Base-by-base conservation (phyloP, 192 early-diverging fungal genomes). In the Backusella mclennaniae region DNA sequence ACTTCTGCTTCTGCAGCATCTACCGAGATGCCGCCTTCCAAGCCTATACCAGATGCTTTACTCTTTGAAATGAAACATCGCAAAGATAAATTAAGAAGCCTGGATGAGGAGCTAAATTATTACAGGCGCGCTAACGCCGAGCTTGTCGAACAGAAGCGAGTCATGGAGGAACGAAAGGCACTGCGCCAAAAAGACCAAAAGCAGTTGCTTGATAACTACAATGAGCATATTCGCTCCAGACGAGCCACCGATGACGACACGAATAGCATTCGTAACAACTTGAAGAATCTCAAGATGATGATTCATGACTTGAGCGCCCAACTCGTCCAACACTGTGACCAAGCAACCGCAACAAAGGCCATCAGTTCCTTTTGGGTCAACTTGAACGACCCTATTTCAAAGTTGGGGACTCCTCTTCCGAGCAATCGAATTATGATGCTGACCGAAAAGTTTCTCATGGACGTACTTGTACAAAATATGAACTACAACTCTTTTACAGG, bases 391-490 rank as follows among this genome's bases (percentile, higher is more conserved):
- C 21, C 67, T 53, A 77, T 85, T 80, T 69, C 77, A 73, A 67
- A 80, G 76, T 21, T 80, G 66, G 80, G 85, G 63, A 70, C 79
- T 73, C 78, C 84, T 71, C 71, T 82, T 44, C 67, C 84, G 66
- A 3, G 77, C 26, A 69, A 84, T 71, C 80, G 80, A 12, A 74
- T 87, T 31, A 77, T 79, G 59, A 87, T 87, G 83, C 77, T 85
- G 56, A 73, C 85, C 29, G 83, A 87, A 75, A 87, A 87, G 52
- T 87, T 81, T 33, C 82, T 87, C 66, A 85, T 87, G 84, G 86
- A 87, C 69, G 79, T 79, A 11, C 56, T 87, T 39, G 73, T 87
- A 3, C 77, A 85, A 35, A 80, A 84, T 36, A 79, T 87, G 56
- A 85, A 85, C 68, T 77, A 68, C 23, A 85, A 81, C 4, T 75